Evolutionary conservation across 176 grass and related monocot genomes (phyloP).

Genomic region (Leersia perrieri): DNA sequence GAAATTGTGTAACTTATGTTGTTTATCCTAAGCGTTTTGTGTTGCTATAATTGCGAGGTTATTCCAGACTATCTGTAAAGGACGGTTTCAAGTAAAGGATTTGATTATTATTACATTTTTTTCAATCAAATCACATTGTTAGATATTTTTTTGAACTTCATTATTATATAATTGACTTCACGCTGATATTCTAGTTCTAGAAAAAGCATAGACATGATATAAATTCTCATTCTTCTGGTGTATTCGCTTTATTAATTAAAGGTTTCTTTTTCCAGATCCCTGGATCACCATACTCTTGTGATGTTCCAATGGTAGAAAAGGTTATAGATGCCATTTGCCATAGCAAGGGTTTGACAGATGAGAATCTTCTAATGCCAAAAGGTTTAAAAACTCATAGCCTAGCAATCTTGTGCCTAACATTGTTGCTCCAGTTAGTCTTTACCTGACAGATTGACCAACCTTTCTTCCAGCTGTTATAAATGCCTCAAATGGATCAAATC

Average conservation of each 20-base stretch:
- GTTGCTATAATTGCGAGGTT: too few species aligned
- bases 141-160: too few species aligned
- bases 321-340: constrained; percentile 59
- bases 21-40: too few species aligned
- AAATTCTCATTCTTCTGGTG: neutral
- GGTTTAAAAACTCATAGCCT: constrained; percentile 44
- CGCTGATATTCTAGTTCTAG: neutral
- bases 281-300: constrained; percentile 55
- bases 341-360: constrained; percentile 50
- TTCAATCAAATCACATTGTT: too few species aligned
- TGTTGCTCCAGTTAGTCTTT: neutral
- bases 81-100: too few species aligned
- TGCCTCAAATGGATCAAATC: constrained; percentile 50
- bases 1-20: too few species aligned
- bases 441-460: neutral
- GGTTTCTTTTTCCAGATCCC: constrained; percentile 5
- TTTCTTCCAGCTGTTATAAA: constrained; percentile 45
- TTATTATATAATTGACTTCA: neutral
- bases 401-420: neutral
- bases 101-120: too few species aligned
- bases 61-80: too few species aligned
- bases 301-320: constrained; percentile 90
- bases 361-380: constrained; percentile 74
- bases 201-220: neutral
- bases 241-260: neutral